A percentile compares a stretch with the other conserved stretches of the same genome.
Evolutionary conservation across 805 yeast species (phyloP).

Genomic region (Kodamaea hsintzibuensis): DNA sequence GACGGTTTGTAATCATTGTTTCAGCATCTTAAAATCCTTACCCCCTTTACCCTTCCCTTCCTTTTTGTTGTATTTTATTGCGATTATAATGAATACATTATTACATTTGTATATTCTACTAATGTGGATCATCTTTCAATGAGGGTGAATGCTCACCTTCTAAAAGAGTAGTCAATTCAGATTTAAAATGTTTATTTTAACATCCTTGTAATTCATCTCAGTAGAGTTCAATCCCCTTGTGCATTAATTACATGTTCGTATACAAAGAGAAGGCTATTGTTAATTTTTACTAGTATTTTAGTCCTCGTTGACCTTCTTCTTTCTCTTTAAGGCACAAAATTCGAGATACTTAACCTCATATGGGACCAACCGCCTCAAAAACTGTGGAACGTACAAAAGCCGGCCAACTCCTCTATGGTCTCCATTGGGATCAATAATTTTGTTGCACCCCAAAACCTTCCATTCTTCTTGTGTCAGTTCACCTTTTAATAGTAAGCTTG

Average conservation of each 20-base stretch:
- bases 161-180: no score
- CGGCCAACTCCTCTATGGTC: slow-evolving; percentile 56
- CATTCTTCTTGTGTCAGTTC: slow-evolving; percentile 33
- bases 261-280: no score
- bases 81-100: not conserved
- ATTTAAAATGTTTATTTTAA: no score
- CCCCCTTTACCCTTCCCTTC: not conserved
- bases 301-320: not conserved
- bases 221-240: no score
- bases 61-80: not conserved
- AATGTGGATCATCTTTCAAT: not conserved
- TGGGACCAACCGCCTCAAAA: slow-evolving; percentile 23
- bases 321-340: slow-evolving; percentile 47
- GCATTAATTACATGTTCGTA: no score
- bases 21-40: slow-evolving; percentile 1
- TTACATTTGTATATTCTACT: no score
- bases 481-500: slow-evolving; percentile 21
- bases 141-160: not conserved
- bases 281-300: no score
- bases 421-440: slow-evolving; percentile 54
- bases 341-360: slow-evolving; percentile 47
- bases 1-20: slow-evolving; percentile 18
- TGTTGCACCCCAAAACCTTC: slow-evolving; percentile 49
- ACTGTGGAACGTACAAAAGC: slow-evolving; percentile 50
- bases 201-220: no score